phyloP scores from a whole-genome alignment of 768 basidiomycete species.

The Suillus tomentosus region DNA sequence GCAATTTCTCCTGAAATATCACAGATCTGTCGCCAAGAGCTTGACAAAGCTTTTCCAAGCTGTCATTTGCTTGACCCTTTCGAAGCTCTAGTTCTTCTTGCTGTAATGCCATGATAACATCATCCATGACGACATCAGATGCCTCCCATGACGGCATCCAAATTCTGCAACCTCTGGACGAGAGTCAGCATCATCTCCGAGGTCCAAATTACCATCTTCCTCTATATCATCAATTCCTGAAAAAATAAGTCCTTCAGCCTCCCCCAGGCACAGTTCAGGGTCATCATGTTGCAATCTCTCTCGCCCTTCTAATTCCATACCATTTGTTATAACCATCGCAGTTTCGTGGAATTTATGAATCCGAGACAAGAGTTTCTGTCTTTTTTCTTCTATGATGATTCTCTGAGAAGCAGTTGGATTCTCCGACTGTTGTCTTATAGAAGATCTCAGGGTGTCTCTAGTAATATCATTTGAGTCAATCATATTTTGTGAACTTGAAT shows the following conservation, averaged over 20 bases:
- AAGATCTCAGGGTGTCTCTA: constrained; percentile 9
- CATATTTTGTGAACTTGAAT: not conserved
- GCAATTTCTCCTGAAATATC: no score
- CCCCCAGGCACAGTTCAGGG: not conserved
- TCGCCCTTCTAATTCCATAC: not conserved
- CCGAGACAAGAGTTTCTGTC: constrained; percentile 1
- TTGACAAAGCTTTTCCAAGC: no score
- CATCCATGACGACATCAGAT: not conserved
- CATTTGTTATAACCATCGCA: not conserved
- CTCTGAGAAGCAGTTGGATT: constrained; percentile 10
- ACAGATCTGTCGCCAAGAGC: no score
- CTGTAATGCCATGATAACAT: no score
- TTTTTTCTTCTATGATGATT: constrained; percentile 1
- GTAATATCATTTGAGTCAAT: not conserved
- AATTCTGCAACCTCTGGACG: not conserved
- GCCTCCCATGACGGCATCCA: constrained; percentile 13
- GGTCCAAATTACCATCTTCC: not conserved
- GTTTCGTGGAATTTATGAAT: not conserved
- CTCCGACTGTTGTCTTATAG: not conserved
- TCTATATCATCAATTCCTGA: not conserved
- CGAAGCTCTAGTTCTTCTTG: no score
- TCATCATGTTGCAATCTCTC: not conserved
- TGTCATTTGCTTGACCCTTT: no score
- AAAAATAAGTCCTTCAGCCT: not conserved
- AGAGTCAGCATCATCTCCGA: not conserved